Conservation (phyloP, 352 stramenopile species). For the Plasmopara viticola region DNA sequence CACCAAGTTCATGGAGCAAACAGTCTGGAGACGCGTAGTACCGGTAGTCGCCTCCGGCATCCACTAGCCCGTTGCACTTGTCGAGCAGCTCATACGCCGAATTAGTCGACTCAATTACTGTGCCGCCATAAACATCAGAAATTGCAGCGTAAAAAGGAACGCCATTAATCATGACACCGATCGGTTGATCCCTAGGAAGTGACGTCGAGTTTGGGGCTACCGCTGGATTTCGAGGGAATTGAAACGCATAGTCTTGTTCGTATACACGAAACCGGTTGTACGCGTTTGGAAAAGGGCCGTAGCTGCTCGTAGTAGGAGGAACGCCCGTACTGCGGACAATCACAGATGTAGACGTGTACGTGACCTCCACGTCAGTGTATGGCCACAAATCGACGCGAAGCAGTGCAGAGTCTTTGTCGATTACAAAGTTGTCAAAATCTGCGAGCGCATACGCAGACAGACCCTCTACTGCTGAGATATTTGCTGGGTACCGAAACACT, state of each 20-base stretch:
- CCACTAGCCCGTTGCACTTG: constrained; percentile 66
- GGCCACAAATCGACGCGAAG: constrained; percentile 33
- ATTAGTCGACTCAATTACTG: constrained; percentile 37
- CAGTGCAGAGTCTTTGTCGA: constrained; percentile 40
- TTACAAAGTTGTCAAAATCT: constrained; percentile 42
- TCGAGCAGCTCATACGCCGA: constrained; percentile 42
- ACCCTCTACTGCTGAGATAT: constrained; percentile 44
- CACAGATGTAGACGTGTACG: constrained; percentile 44
- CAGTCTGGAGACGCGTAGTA: constrained; percentile 71
- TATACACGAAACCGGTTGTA: constrained; percentile 46
- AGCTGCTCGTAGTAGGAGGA: constrained; percentile 29
- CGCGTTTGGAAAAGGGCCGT: constrained; percentile 58
- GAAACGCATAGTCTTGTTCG: constrained; percentile 61
- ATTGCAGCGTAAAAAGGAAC: constrained; percentile 52
- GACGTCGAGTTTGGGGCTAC: constrained; percentile 17
- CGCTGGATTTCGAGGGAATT: constrained; percentile 41
- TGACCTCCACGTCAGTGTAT: constrained; percentile 45
- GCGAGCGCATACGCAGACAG: constrained; percentile 40
- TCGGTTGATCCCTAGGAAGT: constrained; percentile 33
- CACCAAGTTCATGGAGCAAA: constrained; percentile 39
- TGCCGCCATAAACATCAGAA: constrained; percentile 32
- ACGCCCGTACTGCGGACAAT: constrained; percentile 58
- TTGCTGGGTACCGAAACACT: constrained; percentile 41
- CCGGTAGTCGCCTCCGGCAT: constrained; percentile 56
- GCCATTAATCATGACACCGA: constrained; percentile 72